These are phyloP conservation scores for Microcos paniculata DNA, from an alignment of 345 rosid species.

Conservation along the genomic window DNA sequence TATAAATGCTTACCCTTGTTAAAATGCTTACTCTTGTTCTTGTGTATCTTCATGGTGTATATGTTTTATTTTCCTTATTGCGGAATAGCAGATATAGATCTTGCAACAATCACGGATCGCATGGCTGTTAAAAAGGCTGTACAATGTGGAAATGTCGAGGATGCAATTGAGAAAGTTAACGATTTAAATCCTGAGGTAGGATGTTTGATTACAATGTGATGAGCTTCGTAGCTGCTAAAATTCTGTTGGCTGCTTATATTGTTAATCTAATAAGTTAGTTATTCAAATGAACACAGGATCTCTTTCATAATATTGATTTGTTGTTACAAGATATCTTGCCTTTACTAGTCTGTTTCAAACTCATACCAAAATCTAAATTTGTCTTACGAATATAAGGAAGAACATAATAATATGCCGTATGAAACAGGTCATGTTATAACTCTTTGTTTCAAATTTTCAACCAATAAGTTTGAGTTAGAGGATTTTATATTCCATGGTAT, in stretches of 20 bases:
- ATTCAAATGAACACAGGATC: not conserved
- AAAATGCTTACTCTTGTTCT: not conserved
- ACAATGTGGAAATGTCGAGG: conserved; percentile 92
- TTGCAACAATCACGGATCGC: conserved; percentile 84
- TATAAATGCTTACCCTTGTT: not conserved
- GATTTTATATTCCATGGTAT: not conserved
- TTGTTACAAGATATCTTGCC: too few relatives aligned
- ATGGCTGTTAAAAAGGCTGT: conserved; percentile 99
- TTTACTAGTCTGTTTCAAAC: too few relatives aligned
- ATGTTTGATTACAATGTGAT: conserved; percentile 9
- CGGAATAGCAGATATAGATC: conserved; percentile 89
- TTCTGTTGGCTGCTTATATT: too few relatives aligned
- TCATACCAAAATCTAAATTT: too few relatives aligned
- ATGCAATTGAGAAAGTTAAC: conserved; percentile 94
- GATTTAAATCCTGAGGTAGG: conserved; percentile 91
- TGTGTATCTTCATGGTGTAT: conserved; percentile 3
- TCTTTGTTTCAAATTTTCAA: too few relatives aligned
- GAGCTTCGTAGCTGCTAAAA: not conserved
- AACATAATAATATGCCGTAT: not conserved
- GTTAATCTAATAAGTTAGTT: too few relatives aligned
- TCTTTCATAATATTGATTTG: not conserved
- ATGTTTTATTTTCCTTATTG: conserved; percentile 41
- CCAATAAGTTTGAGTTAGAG: not conserved
- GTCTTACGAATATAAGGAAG: not conserved
- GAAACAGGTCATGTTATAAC: not conserved